A percentile compares a stretch with the other conserved stretches of the same genome.
Evolutionary conservation across 2,329 filamentous ascomycete genomes (phyloP).

Genomic region (Boeremia exigua): DNA sequence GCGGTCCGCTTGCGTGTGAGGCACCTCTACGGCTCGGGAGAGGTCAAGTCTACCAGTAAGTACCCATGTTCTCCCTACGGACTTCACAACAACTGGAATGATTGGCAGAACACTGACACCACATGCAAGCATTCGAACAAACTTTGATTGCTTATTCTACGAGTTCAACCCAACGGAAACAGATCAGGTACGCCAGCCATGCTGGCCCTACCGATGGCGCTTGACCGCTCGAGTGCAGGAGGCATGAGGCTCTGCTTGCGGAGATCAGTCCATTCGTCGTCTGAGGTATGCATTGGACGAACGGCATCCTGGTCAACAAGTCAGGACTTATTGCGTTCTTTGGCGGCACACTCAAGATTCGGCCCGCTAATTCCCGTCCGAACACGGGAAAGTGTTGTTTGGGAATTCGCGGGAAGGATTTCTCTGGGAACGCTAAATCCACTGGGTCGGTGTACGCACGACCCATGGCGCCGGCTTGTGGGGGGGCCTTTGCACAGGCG

Average conservation of each 20-base stretch:
- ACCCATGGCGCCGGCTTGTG: conserved; percentile 11
- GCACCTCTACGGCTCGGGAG: not conserved
- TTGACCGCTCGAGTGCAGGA: not conserved
- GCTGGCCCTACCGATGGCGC: conserved; percentile 7
- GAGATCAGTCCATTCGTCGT: conserved; percentile 16
- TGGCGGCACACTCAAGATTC: conserved; percentile 1
- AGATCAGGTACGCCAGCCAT: conserved; percentile 1
- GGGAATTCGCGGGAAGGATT: conserved; percentile 13
- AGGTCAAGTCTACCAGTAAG: conserved; percentile 18
- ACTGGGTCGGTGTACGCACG: conserved; percentile 13
- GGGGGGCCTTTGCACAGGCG: conserved; percentile 10
- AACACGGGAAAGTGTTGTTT: conserved; percentile 10
- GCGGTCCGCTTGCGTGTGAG: conserved; percentile 6
- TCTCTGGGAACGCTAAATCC: conserved; percentile 15
- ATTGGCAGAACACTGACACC: conserved; percentile 12
- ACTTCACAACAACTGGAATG: conserved; percentile 1
- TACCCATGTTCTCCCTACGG: conserved; percentile 5
- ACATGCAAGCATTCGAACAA: conserved; percentile 12
- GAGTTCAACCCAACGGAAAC: not conserved
- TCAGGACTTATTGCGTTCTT: not conserved
- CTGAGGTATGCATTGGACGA: conserved; percentile 2
- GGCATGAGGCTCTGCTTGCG: conserved; percentile 30
- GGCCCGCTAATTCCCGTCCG: conserved; percentile 6
- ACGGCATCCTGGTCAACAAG: not conserved
- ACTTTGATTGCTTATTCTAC: conserved; percentile 8